These are phyloP conservation scores for Babesia ovata DNA, from an alignment of 169 alveolate genomes.

Conservation along the genomic window DNA sequence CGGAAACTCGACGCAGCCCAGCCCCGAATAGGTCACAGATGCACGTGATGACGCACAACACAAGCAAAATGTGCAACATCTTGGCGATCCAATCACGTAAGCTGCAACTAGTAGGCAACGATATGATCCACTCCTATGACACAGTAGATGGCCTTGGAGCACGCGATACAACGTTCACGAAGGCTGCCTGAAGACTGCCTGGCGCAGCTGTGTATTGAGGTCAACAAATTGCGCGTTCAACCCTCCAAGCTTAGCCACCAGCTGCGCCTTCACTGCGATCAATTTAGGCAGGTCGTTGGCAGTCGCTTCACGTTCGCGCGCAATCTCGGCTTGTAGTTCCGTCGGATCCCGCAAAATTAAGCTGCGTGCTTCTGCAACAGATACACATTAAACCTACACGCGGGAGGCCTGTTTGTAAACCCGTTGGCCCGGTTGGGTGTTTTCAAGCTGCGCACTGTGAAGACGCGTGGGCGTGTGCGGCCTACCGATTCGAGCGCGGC, in stretches of 20 bases:
- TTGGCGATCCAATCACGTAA: background rate
- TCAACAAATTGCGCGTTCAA: slow-evolving; percentile 64
- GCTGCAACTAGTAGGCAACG: too few relatives aligned
- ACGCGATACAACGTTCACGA: background rate
- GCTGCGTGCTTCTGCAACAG: background rate
- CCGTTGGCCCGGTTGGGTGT: slow-evolving; percentile 26
- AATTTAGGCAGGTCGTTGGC: slow-evolving; percentile 56
- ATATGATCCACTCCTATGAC: too few relatives aligned
- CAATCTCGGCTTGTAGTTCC: slow-evolving; percentile 44
- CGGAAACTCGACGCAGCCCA: background rate
- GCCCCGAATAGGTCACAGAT: slow-evolving; percentile 8
- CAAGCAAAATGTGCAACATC: slow-evolving; percentile 34
- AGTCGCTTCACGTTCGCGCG: slow-evolving; percentile 20
- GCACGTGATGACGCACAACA: slow-evolving; percentile 42
- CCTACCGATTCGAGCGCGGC: slow-evolving; percentile 67
- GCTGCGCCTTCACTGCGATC: slow-evolving; percentile 49
- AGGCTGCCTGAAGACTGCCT: background rate
- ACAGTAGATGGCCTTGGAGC: background rate
- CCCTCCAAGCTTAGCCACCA: slow-evolving; percentile 64
- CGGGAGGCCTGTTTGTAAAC: slow-evolving; percentile 70
- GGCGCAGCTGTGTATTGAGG: slow-evolving; percentile 44
- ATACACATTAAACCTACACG: slow-evolving; percentile 19
- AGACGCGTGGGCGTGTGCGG: background rate
- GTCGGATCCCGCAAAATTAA: slow-evolving; percentile 34
- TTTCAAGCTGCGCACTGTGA: slow-evolving; percentile 38